Percentiles rank a stretch among this genome's conserved stretches.
These are phyloP conservation scores for Eucalyptus lansdowneana DNA, from an alignment of 345 rosid species.

Conservation along the genomic window DNA sequence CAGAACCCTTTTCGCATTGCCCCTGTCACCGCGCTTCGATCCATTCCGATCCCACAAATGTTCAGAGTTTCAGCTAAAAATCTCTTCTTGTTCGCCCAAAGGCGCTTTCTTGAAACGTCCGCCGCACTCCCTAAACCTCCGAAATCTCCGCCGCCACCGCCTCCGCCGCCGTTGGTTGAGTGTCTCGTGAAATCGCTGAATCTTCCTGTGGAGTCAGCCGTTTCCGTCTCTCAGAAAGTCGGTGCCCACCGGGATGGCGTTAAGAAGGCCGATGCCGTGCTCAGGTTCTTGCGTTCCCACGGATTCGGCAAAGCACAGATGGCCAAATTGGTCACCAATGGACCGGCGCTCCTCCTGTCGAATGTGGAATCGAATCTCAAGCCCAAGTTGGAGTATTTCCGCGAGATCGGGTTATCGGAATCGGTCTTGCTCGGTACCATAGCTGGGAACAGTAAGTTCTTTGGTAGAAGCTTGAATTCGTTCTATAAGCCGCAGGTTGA, in stretches of 20 bases:
- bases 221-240: neutral
- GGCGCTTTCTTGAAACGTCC: neutral
- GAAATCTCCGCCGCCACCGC: neutral
- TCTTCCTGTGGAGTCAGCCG: conserved; percentile 6
- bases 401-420: neutral
- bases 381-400: conserved; percentile 6
- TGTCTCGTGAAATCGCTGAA: conserved; percentile 6
- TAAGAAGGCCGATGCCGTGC: neutral
- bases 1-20: neutral
- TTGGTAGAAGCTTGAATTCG: neutral
- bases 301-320: conserved; percentile 1
- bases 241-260: neutral
- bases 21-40: neutral
- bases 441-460: neutral
- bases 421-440: neutral
- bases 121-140: neutral
- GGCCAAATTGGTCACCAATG: neutral
- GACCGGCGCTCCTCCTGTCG: neutral
- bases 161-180: neutral
- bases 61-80: neutral
- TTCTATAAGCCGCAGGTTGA: neutral
- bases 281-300: neutral
- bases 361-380: neutral
- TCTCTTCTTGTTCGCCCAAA: neutral
- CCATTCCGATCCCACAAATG: neutral